Percentiles rank a stretch among this genome's conserved stretches.
phyloP scores from a whole-genome alignment of 148 eudicot genomes.

The Nepenthes gracilis region DNA sequence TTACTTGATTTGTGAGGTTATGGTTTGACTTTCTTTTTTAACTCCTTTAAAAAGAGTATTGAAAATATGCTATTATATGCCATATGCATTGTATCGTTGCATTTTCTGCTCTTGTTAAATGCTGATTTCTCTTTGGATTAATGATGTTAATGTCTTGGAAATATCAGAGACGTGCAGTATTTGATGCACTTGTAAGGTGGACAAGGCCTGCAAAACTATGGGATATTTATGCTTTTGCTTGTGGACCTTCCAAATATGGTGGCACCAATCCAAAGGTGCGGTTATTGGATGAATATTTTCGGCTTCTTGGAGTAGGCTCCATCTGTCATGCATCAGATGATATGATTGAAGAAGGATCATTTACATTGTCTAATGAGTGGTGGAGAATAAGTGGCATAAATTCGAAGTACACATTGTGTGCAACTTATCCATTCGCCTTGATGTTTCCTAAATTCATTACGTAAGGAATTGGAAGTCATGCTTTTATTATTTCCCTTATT shows the following conservation, averaged over 20 bases:
- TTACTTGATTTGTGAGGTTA: too few species aligned
- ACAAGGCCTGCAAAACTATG: constrained; percentile 70
- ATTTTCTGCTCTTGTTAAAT: neutral
- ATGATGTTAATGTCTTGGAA: constrained; percentile 4
- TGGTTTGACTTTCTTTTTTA: too few species aligned
- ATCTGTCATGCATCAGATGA: constrained; percentile 28
- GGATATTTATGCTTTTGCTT: constrained; percentile 85
- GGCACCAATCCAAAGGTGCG: constrained; percentile 65
- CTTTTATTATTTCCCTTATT: constrained; percentile 2
- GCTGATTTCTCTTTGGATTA: neutral
- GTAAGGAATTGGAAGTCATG: constrained; percentile 26
- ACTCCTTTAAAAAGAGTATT: too few species aligned
- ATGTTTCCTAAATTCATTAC: constrained; percentile 76
- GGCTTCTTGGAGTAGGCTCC: constrained; percentile 79
- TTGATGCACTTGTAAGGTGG: constrained; percentile 65
- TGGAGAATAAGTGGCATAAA: constrained; percentile 91
- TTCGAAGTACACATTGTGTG: constrained; percentile 55
- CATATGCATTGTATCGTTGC: neutral
- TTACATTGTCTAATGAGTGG: constrained; percentile 51
- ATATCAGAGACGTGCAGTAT: constrained; percentile 76
- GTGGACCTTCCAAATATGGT: constrained; percentile 55
- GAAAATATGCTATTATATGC: too few species aligned
- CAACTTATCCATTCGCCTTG: constrained; percentile 94
- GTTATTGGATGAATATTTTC: constrained; percentile 74
- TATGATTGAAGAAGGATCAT: constrained; percentile 68